Conservation (phyloP, 2,329 filamentous ascomycete genomes). For the Colletotrichum coccodes region DNA sequence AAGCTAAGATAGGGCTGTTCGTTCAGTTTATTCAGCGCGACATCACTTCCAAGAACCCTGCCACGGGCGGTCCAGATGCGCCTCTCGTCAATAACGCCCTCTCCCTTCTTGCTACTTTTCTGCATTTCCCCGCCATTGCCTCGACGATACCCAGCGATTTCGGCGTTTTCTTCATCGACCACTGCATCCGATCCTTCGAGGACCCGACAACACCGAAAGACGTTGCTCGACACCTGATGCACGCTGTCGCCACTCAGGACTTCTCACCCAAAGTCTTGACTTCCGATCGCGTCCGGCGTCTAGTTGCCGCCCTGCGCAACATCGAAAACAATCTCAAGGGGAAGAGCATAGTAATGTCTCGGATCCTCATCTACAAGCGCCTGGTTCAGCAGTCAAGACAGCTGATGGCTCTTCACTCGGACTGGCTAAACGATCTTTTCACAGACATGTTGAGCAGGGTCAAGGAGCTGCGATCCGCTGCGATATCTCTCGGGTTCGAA, state of each 20-base stretch:
- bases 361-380: slow-evolving; percentile 82
- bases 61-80: slow-evolving; percentile 66
- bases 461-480: slow-evolving; percentile 79
- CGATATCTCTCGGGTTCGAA: slow-evolving; percentile 79
- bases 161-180: slow-evolving; percentile 81
- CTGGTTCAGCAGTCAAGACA: slow-evolving; percentile 77
- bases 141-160: slow-evolving; percentile 81
- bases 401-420: slow-evolving; percentile 75
- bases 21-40: slow-evolving; percentile 88
- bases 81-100: slow-evolving; percentile 82
- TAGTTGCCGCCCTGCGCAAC: slow-evolving; percentile 76
- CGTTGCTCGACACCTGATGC: slow-evolving; percentile 81
- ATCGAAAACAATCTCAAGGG: slow-evolving; percentile 81
- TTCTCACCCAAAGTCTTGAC: slow-evolving; percentile 83
- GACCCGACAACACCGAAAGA: slow-evolving; percentile 78
- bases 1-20: slow-evolving; percentile 80
- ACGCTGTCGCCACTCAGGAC: slow-evolving; percentile 82
- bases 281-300: slow-evolving; percentile 72
- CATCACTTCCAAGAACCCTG: slow-evolving; percentile 68
- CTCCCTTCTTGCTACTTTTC: slow-evolving; percentile 79
- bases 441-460: slow-evolving; percentile 82
- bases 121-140: slow-evolving; percentile 78
- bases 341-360: slow-evolving; percentile 82
- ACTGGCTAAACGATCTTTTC: slow-evolving; percentile 88
- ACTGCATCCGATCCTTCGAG: slow-evolving; percentile 79